Evolutionary conservation across 1,139 yeast species (phyloP), one percentile per base, ranked within the genome.

Genomic region (Zygoascus meyerae): DNA sequence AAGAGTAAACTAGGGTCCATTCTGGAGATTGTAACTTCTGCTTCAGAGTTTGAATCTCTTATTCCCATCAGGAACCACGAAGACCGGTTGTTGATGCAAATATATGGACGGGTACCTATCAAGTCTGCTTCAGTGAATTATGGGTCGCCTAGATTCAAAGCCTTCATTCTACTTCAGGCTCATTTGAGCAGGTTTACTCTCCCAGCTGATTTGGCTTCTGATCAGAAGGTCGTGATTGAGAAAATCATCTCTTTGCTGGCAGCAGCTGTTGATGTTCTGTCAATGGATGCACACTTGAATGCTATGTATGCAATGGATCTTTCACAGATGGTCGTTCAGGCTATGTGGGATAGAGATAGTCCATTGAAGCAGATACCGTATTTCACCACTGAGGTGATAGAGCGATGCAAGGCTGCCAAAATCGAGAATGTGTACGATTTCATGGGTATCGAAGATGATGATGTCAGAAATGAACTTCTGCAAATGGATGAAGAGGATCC

Each of bases 251-350:
- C 70, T 2, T 61, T 89, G 30, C 66, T 86, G 8, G 73, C 79
- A 55, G 87, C 92, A 0, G 70, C 81, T 48, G 81, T 86, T 28
- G 97, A 92, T 62, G 69, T 83, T 1, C 67, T 89, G 39, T 80
- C 95, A 0, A 79, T 90, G 53, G 90, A 86, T 50, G 97, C 97
- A 0, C 72, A 74, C 53, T 66, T 90, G 58, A 85, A 81, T 62
- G 89, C 95, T 0, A 72, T 87, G 54, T 75, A 76, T 46, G 94
- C 89, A 0, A 86, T 92, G 85, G 97, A 92, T 61, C 63, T 90
- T 48, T 77, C 86, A 1, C 98, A 92, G 60, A 86, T 89, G 95
- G 68, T 87, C 9, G 79, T 84, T 0, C 98, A 92, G 63, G 95
- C 84, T 0, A 69, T 85, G 26, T 89, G 96, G 95, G 86, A 81